Evolutionary conservation across 768 basidiomycete genomes (phyloP), one percentile per base, ranked within the genome.

Genomic region (Exidia glandulosa): DNA sequence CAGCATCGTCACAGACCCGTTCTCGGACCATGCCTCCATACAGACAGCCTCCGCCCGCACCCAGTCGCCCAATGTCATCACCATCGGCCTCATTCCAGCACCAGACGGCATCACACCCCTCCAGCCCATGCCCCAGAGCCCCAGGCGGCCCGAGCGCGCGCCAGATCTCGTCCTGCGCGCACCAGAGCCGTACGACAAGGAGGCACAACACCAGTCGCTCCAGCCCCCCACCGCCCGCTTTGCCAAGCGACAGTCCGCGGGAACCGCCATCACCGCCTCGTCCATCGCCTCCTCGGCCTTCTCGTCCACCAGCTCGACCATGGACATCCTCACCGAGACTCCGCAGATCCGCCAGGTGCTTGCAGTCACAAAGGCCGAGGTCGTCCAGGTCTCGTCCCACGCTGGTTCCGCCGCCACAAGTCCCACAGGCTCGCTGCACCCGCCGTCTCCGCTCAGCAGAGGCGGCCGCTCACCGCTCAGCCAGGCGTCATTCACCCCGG

Each of bases 1-100:
- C 36, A 19, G 23, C 48, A 25, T 23, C 5, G 59, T 54, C 32
- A 50, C 74, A 57, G 89, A 91, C 74, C 89, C 89, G 27, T 92
- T 91, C 71, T 81, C 82, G 47, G 89, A 92, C 66, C 62, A 62
- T 30, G 73, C 71, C 30, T 91, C 89, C 37, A 92, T 92, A 61
- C 87, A 88, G 71, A 92, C 90, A 31, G 75, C 76, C 0, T 79
- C 80, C 10, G 82, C 85, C n/a, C 79, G 82, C 48, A 86, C 88
- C 14, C 85, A 88, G 67, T 81, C 82, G 47, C 88, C 90, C 27
- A 92, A 92, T 65, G 89, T 90, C 63, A 92, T 92, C 60, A 89
- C 89, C 62, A 91, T 92, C 61, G 89, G 89, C 13, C 77, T 91
- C 47, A 85, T 91, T 34, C 73, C 85, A 27, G 81, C 86, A 19